phyloP scores from a whole-genome alignment of 176 grass and related monocot genomes.

The Olyra latifolia region DNA sequence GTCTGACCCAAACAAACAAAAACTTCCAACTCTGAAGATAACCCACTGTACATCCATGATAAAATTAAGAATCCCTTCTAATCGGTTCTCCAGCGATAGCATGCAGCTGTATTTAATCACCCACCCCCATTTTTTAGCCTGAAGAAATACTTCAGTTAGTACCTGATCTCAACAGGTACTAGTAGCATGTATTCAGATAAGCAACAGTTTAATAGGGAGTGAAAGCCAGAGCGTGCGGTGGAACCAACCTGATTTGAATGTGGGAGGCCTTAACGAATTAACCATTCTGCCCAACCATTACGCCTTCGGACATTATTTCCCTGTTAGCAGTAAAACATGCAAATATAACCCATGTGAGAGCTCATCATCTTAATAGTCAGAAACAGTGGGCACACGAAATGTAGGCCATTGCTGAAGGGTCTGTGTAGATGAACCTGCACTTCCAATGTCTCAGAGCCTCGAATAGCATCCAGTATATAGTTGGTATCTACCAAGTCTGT shows the following conservation, averaged over 20 bases:
- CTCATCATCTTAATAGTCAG: not conserved
- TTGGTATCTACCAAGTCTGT: constrained; percentile 34
- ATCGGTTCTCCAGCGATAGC: not conserved
- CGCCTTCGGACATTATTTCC: constrained; percentile 64
- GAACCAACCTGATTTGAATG: constrained; percentile 34
- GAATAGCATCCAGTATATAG: constrained; percentile 65
- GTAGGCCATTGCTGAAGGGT: not conserved
- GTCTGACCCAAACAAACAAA: constrained; percentile 47
- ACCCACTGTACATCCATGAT: constrained; percentile 30
- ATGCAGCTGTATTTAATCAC: not conserved
- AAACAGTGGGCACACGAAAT: not conserved
- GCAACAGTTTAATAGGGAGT: not conserved
- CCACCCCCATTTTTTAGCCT: not conserved
- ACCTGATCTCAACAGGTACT: not conserved
- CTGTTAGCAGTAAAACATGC: constrained; percentile 35
- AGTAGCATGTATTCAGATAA: not conserved
- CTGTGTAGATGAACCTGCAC: constrained; percentile 55
- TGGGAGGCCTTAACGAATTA: constrained; percentile 31
- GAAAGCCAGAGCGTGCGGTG: not conserved
- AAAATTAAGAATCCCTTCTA: constrained; percentile 28
- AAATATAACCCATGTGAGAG: not conserved
- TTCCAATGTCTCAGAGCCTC: constrained; percentile 62
- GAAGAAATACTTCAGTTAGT: constrained; percentile 12
- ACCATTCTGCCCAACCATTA: constrained; percentile 70
- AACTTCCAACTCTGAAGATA: constrained; percentile 23